Evolutionary conservation across 768 basidiomycete genomes (phyloP).

Genomic region (Termitomyces sp.): DNA sequence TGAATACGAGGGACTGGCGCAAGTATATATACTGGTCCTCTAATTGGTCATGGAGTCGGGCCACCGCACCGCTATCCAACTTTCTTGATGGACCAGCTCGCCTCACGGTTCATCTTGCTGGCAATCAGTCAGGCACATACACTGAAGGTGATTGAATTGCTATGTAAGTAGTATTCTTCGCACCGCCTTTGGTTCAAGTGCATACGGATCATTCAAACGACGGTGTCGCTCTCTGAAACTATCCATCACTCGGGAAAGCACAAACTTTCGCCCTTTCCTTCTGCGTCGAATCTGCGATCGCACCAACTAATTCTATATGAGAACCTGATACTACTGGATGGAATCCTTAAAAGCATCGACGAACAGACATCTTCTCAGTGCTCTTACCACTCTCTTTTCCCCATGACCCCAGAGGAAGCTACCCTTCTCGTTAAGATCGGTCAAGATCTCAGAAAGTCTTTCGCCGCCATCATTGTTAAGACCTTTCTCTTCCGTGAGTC

Average conservation of each 20-base stretch:
- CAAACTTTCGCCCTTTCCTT: background rate
- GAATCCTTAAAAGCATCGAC: background rate
- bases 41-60: too few relatives aligned
- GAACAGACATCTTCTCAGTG: background rate
- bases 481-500: constrained; percentile 13
- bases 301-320: background rate
- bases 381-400: background rate
- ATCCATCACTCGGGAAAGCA: background rate
- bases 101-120: too few relatives aligned
- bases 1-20: too few relatives aligned
- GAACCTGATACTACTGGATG: too few relatives aligned
- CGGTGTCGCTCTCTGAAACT: too few relatives aligned
- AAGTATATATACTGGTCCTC: too few relatives aligned
- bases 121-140: too few relatives aligned
- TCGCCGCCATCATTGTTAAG: constrained; percentile 10
- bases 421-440: constrained; percentile 2
- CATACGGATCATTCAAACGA: background rate
- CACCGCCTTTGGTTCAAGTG: background rate
- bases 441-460: constrained; percentile 6
- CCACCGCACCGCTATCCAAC: too few relatives aligned
- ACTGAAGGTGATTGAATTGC: too few relatives aligned
- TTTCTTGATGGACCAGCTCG: too few relatives aligned
- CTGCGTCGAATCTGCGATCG: background rate
- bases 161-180: too few relatives aligned
- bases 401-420: constrained; percentile 11